Conservation (phyloP, 345 rosid species). For the Nephelium lappaceum region DNA sequence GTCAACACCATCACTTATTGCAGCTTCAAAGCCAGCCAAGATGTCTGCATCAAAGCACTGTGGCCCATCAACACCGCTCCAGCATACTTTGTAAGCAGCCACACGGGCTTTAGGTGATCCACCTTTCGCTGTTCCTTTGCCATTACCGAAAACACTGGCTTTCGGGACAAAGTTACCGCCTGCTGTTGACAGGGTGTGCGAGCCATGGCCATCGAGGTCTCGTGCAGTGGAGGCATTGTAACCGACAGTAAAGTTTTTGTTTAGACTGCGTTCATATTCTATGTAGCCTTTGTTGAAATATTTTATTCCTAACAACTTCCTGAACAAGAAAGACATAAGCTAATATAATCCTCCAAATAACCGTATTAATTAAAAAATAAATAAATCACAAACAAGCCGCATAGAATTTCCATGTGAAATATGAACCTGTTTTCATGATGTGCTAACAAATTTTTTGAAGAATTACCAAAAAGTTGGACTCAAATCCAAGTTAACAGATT, state of each 20-base stretch:
- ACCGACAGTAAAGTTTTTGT: neutral
- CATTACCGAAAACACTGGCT: constrained; percentile 29
- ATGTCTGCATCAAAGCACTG: constrained; percentile 43
- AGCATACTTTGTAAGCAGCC: constrained; percentile 51
- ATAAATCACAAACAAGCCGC: too few relatives aligned
- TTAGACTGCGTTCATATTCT: neutral
- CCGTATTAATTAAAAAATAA: too few relatives aligned
- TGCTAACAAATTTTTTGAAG: too few relatives aligned
- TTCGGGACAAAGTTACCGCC: constrained; percentile 37
- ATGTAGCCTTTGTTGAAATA: constrained; percentile 33
- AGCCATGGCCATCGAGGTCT: constrained; percentile 45
- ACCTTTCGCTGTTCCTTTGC: constrained; percentile 40
- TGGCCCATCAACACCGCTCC: constrained; percentile 11
- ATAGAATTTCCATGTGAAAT: too few relatives aligned
- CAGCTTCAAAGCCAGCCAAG: constrained; percentile 40
- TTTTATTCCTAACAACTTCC: constrained; percentile 52
- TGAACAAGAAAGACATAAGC: constrained; percentile 7
- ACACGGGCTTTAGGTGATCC: constrained; percentile 54
- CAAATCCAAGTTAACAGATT: neutral
- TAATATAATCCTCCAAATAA: neutral
- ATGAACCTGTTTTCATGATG: too few relatives aligned
- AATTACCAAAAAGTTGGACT: neutral
- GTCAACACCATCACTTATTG: constrained; percentile 52
- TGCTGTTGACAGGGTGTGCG: constrained; percentile 51
- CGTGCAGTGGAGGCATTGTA: constrained; percentile 18